Conservation (phyloP, 306 rosid species). For the Gleditsia sinensis region DNA sequence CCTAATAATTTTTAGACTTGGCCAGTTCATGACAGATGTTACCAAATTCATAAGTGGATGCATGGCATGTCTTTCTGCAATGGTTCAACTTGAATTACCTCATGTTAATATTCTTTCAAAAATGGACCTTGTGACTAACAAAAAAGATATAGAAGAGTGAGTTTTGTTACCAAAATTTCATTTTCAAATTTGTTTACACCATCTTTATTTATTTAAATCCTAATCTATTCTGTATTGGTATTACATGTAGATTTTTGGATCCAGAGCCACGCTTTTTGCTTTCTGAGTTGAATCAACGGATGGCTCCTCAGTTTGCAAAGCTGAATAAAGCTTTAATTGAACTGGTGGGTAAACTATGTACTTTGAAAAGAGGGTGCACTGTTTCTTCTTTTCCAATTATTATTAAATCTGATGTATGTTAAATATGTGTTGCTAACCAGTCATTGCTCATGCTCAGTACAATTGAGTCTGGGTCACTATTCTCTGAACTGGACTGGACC, state of each 20-base stretch:
- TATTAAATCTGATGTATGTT: slow-evolving; percentile 9
- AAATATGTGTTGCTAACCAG: not conserved
- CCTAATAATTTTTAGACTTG: slow-evolving; percentile 8
- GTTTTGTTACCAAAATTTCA: slow-evolving; percentile 5
- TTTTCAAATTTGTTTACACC: slow-evolving; percentile 1
- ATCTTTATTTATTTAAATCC: slow-evolving; percentile 12
- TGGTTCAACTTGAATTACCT: slow-evolving; percentile 88
- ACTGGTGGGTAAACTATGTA: slow-evolving; percentile 47
- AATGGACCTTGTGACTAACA: slow-evolving; percentile 87
- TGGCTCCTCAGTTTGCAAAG: slow-evolving; percentile 91
- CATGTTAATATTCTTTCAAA: slow-evolving; percentile 95
- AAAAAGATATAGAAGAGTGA: slow-evolving; percentile 80
- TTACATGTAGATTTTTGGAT: slow-evolving; percentile 65
- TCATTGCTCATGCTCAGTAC: not conserved
- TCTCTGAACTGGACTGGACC: no score
- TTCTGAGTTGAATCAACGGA: slow-evolving; percentile 72
- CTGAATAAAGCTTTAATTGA: slow-evolving; percentile 86
- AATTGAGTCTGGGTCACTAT: no score
- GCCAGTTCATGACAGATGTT: slow-evolving; percentile 88
- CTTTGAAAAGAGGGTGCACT: not conserved
- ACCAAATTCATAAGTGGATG: slow-evolving; percentile 97
- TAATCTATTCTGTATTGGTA: not conserved
- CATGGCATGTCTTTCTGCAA: slow-evolving; percentile 85
- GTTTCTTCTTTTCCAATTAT: not conserved
- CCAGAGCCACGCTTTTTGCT: slow-evolving; percentile 74